phyloP scores from a whole-genome alignment of 257 asterid species.

The Buddleja alternifolia region DNA sequence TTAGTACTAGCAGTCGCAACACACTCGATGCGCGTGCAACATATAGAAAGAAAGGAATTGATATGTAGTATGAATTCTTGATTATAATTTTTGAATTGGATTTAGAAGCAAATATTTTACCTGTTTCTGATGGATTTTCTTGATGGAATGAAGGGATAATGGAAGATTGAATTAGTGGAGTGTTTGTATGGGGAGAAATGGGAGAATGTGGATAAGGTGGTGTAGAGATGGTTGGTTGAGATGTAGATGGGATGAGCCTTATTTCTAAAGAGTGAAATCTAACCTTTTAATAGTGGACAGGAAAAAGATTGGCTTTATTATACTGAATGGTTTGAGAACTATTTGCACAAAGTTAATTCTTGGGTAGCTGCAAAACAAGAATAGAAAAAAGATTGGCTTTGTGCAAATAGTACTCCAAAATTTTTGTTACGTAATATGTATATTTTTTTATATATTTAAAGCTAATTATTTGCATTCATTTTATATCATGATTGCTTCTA shows the following conservation, averaged over 20 bases:
- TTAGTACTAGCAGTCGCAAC: too few species aligned
- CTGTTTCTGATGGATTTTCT: constrained; percentile 35
- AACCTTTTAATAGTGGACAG: constrained; percentile 38
- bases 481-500: too few species aligned
- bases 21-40: neutral
- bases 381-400: too few species aligned
- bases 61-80: neutral
- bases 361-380: constrained; percentile 5
- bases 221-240: constrained; percentile 62
- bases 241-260: constrained; percentile 44
- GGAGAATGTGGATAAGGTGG: constrained; percentile 64
- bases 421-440: too few species aligned
- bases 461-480: too few species aligned
- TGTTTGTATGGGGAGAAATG: constrained; percentile 46
- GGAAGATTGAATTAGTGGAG: constrained; percentile 39
- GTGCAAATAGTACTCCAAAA: too few species aligned
- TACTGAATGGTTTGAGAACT: neutral
- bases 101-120: constrained; percentile 19
- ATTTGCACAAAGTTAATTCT: neutral
- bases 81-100: neutral
- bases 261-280: constrained; percentile 15
- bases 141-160: constrained; percentile 43
- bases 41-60: neutral
- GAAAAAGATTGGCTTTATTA: constrained; percentile 19
- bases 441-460: too few species aligned